Percentiles rank a stretch among this genome's conserved stretches.
Conservation (phyloP, 2,329 filamentous ascomycete species). For the Fusarium austroafricanum region DNA sequence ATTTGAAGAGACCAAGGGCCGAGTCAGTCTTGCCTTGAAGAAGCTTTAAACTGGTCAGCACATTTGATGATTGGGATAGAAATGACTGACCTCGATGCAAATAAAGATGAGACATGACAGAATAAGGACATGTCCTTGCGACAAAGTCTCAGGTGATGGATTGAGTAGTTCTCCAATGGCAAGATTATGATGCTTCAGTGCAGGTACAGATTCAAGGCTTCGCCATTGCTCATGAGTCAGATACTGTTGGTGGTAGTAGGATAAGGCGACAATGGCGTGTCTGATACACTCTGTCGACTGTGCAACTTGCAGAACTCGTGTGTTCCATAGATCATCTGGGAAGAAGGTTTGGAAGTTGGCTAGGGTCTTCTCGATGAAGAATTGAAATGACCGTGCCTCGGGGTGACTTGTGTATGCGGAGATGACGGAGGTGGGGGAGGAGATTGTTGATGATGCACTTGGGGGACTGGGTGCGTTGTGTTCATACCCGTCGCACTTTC, state of each 20-base stretch:
- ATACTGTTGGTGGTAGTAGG: slow-evolving; percentile 20
- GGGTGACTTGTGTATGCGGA: background rate
- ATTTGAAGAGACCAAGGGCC: slow-evolving; percentile 24
- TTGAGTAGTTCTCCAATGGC: slow-evolving; percentile 13
- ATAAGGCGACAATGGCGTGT: slow-evolving; percentile 13
- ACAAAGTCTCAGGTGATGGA: background rate
- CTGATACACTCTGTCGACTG: slow-evolving; percentile 10
- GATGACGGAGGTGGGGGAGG: background rate
- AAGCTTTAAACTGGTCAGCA: background rate
- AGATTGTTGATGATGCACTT: background rate
- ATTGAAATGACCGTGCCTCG: slow-evolving; percentile 20
- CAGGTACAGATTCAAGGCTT: background rate
- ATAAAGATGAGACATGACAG: slow-evolving; percentile 33
- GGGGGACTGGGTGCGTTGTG: background rate
- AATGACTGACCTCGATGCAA: slow-evolving; percentile 14
- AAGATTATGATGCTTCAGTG: slow-evolving; percentile 23
- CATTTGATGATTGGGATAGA: rapidly evolving
- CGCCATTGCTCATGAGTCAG: slow-evolving; percentile 3
- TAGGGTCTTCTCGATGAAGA: slow-evolving; percentile 30
- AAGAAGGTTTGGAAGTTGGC: slow-evolving; percentile 30
- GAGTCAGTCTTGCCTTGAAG: slow-evolving; percentile 31
- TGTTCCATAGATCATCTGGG: slow-evolving; percentile 22
- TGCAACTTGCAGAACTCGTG: slow-evolving; percentile 14
- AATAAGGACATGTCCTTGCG: slow-evolving; percentile 8
- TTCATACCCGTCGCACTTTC: slow-evolving; percentile 27